phyloP scores from a whole-genome alignment of 768 basidiomycete genomes.

The Austroboletus eburneus region DNA sequence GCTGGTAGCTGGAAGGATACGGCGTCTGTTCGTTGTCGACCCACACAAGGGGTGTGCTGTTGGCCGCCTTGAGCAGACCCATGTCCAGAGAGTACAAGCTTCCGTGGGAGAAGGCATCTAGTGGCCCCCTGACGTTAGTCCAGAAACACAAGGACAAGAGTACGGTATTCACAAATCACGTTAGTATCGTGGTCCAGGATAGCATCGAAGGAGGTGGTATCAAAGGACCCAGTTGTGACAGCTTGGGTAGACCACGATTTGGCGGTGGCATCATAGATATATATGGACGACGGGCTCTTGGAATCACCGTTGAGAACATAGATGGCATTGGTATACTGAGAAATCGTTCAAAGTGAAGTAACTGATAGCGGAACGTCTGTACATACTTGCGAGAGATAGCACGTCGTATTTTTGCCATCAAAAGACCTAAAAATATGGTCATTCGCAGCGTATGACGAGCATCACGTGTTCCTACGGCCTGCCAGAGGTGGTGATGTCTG shows the following conservation, averaged over 20 bases:
- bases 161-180: slow-evolving; percentile 59
- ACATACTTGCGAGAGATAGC: slow-evolving; percentile 66
- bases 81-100: slow-evolving; percentile 71
- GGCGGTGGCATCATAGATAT: slow-evolving; percentile 74
- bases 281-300: slow-evolving; percentile 60
- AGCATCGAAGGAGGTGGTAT: slow-evolving; percentile 59
- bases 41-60: slow-evolving; percentile 60
- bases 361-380: background rate
- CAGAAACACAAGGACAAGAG: background rate
- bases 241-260: slow-evolving; percentile 79
- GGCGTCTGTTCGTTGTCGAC: slow-evolving; percentile 50
- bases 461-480: slow-evolving; percentile 58
- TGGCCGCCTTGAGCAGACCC: slow-evolving; percentile 57
- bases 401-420: slow-evolving; percentile 56
- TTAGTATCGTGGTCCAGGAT: slow-evolving; percentile 96
- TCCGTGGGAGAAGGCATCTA: slow-evolving; percentile 66
- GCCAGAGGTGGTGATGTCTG: slow-evolving; percentile 68
- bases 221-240: slow-evolving; percentile 49
- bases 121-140: background rate
- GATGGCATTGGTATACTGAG: slow-evolving; percentile 77
- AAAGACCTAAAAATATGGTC: slow-evolving; percentile 48
- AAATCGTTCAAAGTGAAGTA: slow-evolving; percentile 2
- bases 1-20: slow-evolving; percentile 57
- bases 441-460: background rate
- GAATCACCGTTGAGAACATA: slow-evolving; percentile 80